Evolutionary conservation across 2,329 filamentous ascomycete species (phyloP).

Genomic region (Xylaria sp.): DNA sequence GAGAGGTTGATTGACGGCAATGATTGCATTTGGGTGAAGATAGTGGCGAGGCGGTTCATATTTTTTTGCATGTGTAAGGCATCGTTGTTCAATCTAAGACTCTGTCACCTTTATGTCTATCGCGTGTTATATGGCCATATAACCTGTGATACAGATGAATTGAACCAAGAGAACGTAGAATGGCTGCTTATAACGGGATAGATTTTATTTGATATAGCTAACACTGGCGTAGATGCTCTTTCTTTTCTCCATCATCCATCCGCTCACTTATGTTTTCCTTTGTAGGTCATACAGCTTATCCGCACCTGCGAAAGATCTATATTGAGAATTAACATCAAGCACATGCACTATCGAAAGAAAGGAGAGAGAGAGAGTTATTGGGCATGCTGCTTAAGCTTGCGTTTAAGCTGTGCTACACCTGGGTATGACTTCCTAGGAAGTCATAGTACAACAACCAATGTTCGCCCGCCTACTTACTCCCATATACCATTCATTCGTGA

Average conservation of each 20-base stretch:
- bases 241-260: not conserved
- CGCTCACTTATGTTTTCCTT: too few relatives aligned
- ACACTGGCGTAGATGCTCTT: not conserved
- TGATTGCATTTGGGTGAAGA: constrained; percentile 30
- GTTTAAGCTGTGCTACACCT: too few relatives aligned
- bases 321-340: not conserved
- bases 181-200: too few relatives aligned
- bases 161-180: not conserved
- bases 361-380: too few relatives aligned
- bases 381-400: too few relatives aligned
- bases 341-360: too few relatives aligned
- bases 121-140: not conserved
- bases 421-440: too few relatives aligned
- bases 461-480: too few relatives aligned
- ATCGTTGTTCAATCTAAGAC: constrained; percentile 31
- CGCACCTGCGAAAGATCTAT: not conserved
- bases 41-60: constrained; percentile 32
- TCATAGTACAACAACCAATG: too few relatives aligned
- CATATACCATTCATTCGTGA: too few relatives aligned
- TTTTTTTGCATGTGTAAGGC: constrained; percentile 40
- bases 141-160: not conserved
- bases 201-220: not conserved
- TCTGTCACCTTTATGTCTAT: constrained; percentile 7
- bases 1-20: constrained; percentile 10
- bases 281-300: not conserved